Base-by-base conservation (phyloP, 164 flowering plant genomes). In the Magnolia officinalis region DNA sequence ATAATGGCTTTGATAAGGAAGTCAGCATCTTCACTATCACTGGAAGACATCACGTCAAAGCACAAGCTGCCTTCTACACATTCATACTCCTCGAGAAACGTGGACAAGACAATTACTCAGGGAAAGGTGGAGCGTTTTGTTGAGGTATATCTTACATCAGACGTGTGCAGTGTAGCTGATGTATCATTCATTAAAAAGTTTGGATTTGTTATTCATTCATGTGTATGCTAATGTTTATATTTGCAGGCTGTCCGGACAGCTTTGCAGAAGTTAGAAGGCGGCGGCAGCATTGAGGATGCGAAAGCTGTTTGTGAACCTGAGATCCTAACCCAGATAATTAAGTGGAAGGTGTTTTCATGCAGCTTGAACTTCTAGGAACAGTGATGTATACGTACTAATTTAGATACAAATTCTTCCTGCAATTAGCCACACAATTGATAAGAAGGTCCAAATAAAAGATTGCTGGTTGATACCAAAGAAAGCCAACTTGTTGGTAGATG, bases 51-150 rank as follows among this genome's bases (percentile, higher is more conserved):
- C n/a, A n/a, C 59, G 1, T 55, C 76, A 50, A 85, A 77, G 51
- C 88, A 83, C 69, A 86, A 82, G 75, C 63, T 81, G 71, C 92
- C 93, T 26, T 82, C 90, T 50, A 85, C 90, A 11, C 85, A 90
- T 80, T 64, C 84, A 61, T 50, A 78, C 81, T 81, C n/a, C 13
- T 68, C 81, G 11, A 89, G 82, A 78, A 14, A 70, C 26, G 77
- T 85, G 31, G 96, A 89, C 74, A 92, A 85, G 81, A 79, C 76
- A 49, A 83, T 93, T 69, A 89, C 92, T 2, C 73, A 74, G 59
- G 98, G 95, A 77, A 96, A 88, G 85, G 88, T 96, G 78, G 97
- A 94, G 71, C 88, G 82, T 49, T 85, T 83, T 65, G 89, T 91
- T 75, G 84, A 89, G 96, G 99, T 93, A 89, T 68, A 14, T 50